Percentiles rank a stretch among this genome's conserved stretches.
Conservation (phyloP, 2,329 filamentous ascomycete genomes). For the Emergomyces orientalis region DNA sequence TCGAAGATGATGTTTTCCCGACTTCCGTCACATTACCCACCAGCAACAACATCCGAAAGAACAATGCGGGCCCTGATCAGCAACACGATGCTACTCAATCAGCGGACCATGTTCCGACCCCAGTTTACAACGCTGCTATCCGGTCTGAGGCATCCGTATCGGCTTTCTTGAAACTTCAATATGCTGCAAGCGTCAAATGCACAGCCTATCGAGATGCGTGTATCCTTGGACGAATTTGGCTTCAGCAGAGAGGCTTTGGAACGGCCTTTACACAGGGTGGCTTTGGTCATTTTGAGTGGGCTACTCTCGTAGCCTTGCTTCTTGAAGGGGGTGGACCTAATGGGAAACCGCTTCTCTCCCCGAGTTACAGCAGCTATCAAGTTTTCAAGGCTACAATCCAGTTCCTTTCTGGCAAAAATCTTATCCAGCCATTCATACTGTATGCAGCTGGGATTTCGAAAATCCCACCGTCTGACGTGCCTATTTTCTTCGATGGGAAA, state of each 20-base stretch:
- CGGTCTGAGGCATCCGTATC: conserved; percentile 67
- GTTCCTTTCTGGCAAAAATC: conserved; percentile 65
- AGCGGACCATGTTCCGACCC: conserved; percentile 44
- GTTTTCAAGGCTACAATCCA: conserved; percentile 93
- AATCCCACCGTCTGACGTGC: conserved; percentile 40
- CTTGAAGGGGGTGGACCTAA: conserved; percentile 67
- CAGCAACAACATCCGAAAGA: conserved; percentile 59
- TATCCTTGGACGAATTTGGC: conserved; percentile 76
- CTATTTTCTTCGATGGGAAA: conserved; percentile 68
- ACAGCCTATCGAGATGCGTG: conserved; percentile 72
- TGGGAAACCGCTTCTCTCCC: conserved; percentile 62
- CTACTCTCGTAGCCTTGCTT: conserved; percentile 66
- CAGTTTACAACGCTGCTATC: conserved; percentile 82
- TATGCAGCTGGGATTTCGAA: conserved; percentile 21
- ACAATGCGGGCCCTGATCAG: conserved; percentile 32
- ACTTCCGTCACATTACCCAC: conserved; percentile 59
- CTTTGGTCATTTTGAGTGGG: conserved; percentile 91
- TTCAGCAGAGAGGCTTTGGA: conserved; percentile 75
- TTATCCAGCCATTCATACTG: conserved; percentile 57
- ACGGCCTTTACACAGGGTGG: conserved; percentile 64
- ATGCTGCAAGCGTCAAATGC: conserved; percentile 60
- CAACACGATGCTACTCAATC: conserved; percentile 26
- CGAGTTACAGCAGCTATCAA: conserved; percentile 80
- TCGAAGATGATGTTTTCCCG: conserved; percentile 60
- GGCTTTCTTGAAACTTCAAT: conserved; percentile 65